Conservation (phyloP, 1,284 basidiomycete species). For the Butyriboletus appendiculatus region DNA sequence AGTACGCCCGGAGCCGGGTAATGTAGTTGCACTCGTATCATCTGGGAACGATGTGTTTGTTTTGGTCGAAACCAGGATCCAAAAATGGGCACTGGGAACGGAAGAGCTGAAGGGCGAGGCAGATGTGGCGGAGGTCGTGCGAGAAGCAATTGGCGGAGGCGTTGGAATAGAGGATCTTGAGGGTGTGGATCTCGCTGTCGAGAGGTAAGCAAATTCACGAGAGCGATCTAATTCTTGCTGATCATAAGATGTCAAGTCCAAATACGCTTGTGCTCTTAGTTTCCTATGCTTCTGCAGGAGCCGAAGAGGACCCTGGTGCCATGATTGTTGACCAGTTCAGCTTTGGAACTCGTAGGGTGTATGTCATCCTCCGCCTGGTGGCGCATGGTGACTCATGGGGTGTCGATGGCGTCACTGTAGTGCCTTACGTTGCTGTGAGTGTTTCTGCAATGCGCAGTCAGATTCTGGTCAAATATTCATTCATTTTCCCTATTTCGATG, state of each 20-base stretch:
- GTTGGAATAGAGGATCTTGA: conserved; percentile 62
- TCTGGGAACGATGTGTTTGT: conserved; percentile 57
- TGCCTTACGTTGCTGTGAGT: conserved; percentile 77
- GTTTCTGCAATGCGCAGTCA: conserved; percentile 3
- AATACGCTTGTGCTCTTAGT: conserved; percentile 60
- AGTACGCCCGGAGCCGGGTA: conserved; percentile 44
- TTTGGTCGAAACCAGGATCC: conserved; percentile 63
- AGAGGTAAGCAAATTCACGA: conserved; percentile 45
- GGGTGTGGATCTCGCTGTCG: conserved; percentile 64
- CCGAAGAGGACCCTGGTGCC: conserved; percentile 44
- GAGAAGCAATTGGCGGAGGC: conserved; percentile 41
- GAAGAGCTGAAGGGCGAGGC: conserved; percentile 59
- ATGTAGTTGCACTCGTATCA: conserved; percentile 57
- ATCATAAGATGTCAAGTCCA: conserved; percentile 36
- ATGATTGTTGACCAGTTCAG: conserved; percentile 44
- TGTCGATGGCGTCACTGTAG: conserved; percentile 44
- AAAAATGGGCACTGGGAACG: conserved; percentile 63
- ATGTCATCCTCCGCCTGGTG: conserved; percentile 56
- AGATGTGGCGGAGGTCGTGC: conserved; percentile 50
- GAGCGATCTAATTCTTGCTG: conserved; percentile 4
- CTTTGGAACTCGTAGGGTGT: conserved; percentile 58
- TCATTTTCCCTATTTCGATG: neutral
- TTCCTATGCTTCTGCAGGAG: conserved; percentile 57
- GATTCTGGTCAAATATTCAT: neutral
- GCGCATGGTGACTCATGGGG: conserved; percentile 30